Base-by-base conservation (phyloP, 2,329 filamentous ascomycete species). In the Trichoderma sp. region DNA sequence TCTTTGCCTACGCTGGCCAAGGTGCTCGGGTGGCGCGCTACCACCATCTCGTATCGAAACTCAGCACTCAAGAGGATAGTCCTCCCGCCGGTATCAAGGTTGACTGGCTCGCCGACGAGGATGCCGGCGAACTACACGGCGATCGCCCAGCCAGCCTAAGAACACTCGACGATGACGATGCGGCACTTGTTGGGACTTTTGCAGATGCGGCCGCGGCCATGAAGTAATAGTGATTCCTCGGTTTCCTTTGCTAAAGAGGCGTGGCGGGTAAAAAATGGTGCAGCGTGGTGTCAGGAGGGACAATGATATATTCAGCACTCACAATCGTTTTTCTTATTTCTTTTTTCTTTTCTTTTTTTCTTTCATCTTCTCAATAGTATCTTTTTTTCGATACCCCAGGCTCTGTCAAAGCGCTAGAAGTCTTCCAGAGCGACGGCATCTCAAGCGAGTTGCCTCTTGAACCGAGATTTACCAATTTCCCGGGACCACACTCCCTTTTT, bases 31-130 rank as follows among this genome's bases (percentile, higher is more conserved):
- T 88, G 28, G 83, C 86, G 64, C 87, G 87, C 69, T 91, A 91
- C 78, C 88, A 90, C 75, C 86, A 87, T 74, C 85, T 91, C 62
- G 84, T 91, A 17, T 87, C 88, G 20, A 90, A 88, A 75, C 84
- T 91, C 11, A 85, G 85, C 39, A 79, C 83, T 17, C 84, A 88
- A 68, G 78, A 78, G 17, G 77, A 85, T 34, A 80, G 79, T 26
- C 72, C 77, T 30, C 75, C 81, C 23, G 77, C 81, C 47, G 84
- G 84, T 61, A 81, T 85, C 69, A 84, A 85, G 76, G 83, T 87
- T 76, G 88, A 90, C 75, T 88, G 87, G 86, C 78, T 87, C 68
- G 82, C 82, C 55, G 85, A 88, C 67, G 86, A 88, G 64, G 85
- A 86, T 72, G 82, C 79, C 47, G 78, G 82, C 55, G 86, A 87